These are phyloP conservation scores for Zygosaccharomyces rouxii DNA, from an alignment of 805 yeast species.

Conservation along the genomic window DNA sequence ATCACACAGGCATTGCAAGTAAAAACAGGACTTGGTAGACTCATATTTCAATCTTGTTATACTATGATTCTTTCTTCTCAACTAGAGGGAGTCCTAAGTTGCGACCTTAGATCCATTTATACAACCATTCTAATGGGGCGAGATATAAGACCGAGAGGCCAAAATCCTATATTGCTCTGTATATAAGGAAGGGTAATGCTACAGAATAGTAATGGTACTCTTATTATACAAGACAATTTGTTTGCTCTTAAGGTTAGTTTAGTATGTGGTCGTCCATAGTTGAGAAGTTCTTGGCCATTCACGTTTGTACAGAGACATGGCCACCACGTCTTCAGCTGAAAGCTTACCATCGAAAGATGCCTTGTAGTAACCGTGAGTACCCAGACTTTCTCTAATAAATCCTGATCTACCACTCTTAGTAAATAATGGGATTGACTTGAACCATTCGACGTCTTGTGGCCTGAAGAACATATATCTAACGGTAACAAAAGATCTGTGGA, in stretches of 20 bases:
- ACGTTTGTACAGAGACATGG: conserved; percentile 89
- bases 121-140: no score
- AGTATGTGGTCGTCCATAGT: conserved; percentile 5
- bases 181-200: background rate
- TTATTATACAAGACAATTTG: background rate
- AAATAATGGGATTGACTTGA: conserved; percentile 85
- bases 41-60: conserved; percentile 14
- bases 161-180: background rate
- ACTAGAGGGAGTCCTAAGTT: background rate
- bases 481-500: conserved; percentile 88
- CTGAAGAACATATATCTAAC: conserved; percentile 97
- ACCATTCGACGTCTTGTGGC: conserved; percentile 81
- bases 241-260: background rate
- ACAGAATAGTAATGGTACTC: background rate
- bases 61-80: background rate
- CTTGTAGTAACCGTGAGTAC: conserved; percentile 97
- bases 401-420: conserved; percentile 93
- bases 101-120: background rate
- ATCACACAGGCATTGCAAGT: conserved; percentile 90
- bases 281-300: conserved; percentile 71
- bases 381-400: conserved; percentile 88
- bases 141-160: background rate
- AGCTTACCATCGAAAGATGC: conserved; percentile 90
- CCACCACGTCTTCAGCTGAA: conserved; percentile 87
- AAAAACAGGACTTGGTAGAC: conserved; percentile 31